These are phyloP conservation scores for Fusarium zealandicum DNA, from an alignment of 2,329 filamentous ascomycete genomes.

Conservation along the genomic window DNA sequence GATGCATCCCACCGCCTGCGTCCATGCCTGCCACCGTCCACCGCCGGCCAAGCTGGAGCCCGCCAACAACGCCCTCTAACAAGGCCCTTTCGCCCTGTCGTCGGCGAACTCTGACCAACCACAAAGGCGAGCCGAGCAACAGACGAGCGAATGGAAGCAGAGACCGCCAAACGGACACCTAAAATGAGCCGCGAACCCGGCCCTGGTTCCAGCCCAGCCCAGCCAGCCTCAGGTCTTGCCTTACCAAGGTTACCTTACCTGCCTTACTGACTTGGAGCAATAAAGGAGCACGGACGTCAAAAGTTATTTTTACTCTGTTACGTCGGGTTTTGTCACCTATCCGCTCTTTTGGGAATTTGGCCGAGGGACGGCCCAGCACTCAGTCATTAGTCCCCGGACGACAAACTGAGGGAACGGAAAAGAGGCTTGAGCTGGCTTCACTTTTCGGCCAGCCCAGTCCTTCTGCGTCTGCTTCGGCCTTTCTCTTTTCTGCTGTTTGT, in stretches of 20 bases:
- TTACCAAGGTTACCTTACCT: neutral
- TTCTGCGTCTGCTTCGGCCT: slow-evolving; percentile 14
- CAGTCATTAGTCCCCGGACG: too few relatives aligned
- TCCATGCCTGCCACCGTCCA: slow-evolving; percentile 14
- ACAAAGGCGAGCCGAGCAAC: neutral
- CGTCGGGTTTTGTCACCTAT: slow-evolving; percentile 38
- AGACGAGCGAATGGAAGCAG: slow-evolving; percentile 14
- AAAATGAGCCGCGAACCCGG: slow-evolving; percentile 15
- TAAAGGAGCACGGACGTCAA: slow-evolving; percentile 34
- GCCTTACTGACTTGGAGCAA: too few relatives aligned
- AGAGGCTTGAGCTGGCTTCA: slow-evolving; percentile 3
- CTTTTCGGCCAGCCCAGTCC: slow-evolving; percentile 13
- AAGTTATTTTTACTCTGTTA: slow-evolving; percentile 45
- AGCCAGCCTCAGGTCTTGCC: too few relatives aligned
- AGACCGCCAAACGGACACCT: slow-evolving; percentile 2
- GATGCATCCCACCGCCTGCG: slow-evolving; percentile 12
- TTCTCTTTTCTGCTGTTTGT: slow-evolving; percentile 9
- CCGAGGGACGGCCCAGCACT: slow-evolving; percentile 4
- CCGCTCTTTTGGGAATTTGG: slow-evolving; percentile 6
- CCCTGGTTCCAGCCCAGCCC: too few relatives aligned
- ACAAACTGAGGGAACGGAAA: too few relatives aligned
- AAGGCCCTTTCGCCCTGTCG: slow-evolving; percentile 11
- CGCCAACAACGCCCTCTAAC: slow-evolving; percentile 10
- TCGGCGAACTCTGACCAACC: slow-evolving; percentile 20
- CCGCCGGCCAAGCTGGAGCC: slow-evolving; percentile 17